Evolutionary conservation across 2,329 filamentous ascomycete genomes (phyloP).

Genomic region (Penicillium sp.): DNA sequence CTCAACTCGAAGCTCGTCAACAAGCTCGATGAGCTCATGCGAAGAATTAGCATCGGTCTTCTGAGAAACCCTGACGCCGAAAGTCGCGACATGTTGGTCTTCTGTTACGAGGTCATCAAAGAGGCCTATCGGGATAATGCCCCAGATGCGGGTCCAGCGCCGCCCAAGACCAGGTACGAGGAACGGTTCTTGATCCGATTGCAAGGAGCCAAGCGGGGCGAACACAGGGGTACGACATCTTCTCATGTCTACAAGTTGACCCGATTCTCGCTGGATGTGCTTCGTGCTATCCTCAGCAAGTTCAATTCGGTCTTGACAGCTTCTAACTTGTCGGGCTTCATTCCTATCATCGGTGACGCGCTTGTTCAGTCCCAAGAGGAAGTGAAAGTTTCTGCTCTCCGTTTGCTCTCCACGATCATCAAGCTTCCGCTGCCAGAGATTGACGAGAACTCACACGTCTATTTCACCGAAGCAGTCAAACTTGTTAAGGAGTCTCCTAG

Average conservation of each 20-base stretch:
- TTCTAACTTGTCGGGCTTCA: constrained; percentile 76
- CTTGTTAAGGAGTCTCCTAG: constrained; percentile 73
- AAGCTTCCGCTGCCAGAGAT: constrained; percentile 74
- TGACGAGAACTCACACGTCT: constrained; percentile 70
- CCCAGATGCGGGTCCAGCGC: constrained; percentile 31
- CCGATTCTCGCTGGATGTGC: constrained; percentile 81
- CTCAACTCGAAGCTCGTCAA: constrained; percentile 77
- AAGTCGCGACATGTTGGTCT: constrained; percentile 79
- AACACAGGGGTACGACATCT: constrained; percentile 67
- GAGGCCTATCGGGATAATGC: constrained; percentile 70
- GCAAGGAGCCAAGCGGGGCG: constrained; percentile 71
- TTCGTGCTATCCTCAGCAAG: constrained; percentile 82
- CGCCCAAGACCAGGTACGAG: constrained; percentile 28
- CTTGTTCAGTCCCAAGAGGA: constrained; percentile 84
- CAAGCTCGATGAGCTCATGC: constrained; percentile 86
- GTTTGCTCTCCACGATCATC: constrained; percentile 78
- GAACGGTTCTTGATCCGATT: constrained; percentile 72
- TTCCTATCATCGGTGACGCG: constrained; percentile 85
- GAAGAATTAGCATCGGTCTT: constrained; percentile 78
- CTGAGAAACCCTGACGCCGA: constrained; percentile 76
- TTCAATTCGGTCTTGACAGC: constrained; percentile 76
- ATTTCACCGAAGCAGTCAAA: constrained; percentile 80
- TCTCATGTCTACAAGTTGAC: constrained; percentile 84
- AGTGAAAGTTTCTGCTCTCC: constrained; percentile 82
- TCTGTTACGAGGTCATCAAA: constrained; percentile 92